Conservation (phyloP, 768 basidiomycete genomes). For the Panellus pusillus region DNA sequence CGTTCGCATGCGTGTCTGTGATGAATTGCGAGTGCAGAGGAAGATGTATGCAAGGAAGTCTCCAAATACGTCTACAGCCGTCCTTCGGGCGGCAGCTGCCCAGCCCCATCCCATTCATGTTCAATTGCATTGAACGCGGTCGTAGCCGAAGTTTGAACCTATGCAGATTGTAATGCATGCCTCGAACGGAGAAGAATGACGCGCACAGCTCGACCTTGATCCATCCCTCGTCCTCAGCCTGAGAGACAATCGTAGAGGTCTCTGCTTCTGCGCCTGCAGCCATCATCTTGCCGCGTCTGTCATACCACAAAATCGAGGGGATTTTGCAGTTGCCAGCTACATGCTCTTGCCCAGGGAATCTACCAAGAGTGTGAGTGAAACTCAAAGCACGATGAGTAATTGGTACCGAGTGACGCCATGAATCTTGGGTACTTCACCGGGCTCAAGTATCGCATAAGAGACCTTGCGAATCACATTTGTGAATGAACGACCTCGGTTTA, state of each 20-base stretch:
- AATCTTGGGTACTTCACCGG: conserved; percentile 79
- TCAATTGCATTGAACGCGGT: conserved; percentile 74
- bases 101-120: conserved; percentile 84
- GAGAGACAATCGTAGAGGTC: conserved; percentile 50
- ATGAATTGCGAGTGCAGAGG: conserved; percentile 71
- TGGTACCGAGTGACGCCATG: conserved; percentile 73
- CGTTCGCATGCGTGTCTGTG: conserved; percentile 81
- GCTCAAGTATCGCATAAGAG: conserved; percentile 81
- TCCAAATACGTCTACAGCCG: conserved; percentile 73
- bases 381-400: background rate
- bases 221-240: conserved; percentile 79
- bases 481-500: conserved; percentile 7
- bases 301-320: conserved; percentile 64
- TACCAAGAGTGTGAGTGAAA: conserved; percentile 15
- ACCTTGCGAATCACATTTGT: conserved; percentile 35
- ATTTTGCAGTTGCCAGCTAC: conserved; percentile 85
- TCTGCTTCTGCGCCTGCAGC: conserved; percentile 81
- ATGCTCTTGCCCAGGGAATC: conserved; percentile 82
- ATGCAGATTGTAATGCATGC: background rate
- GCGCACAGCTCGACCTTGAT: conserved; percentile 73
- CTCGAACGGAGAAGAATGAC: background rate
- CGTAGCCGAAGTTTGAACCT: conserved; percentile 83
- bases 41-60: conserved; percentile 78
- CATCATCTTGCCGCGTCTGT: conserved; percentile 61
- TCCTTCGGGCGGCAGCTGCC: conserved; percentile 65